Conservation (phyloP, 2,329 filamentous ascomycete genomes). For the Diplodia seriata region DNA sequence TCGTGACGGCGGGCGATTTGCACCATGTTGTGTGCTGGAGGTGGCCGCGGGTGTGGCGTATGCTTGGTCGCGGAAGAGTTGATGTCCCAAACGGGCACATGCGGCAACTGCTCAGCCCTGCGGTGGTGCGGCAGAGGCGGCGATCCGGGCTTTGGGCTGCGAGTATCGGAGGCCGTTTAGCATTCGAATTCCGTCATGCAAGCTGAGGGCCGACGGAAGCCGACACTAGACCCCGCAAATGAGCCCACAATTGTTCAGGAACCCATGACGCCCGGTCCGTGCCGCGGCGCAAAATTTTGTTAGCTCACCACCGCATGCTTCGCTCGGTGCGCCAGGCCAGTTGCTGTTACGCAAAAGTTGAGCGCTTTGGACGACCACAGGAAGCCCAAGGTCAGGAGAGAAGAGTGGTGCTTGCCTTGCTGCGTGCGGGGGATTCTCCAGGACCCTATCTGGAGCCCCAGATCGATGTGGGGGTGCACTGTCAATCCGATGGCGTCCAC, state of each 20-base stretch:
- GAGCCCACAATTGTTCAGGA: constrained; percentile 28
- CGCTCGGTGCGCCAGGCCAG: constrained; percentile 6
- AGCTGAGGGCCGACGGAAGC: constrained; percentile 18
- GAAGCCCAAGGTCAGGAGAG: constrained; percentile 26
- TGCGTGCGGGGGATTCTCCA: constrained; percentile 24
- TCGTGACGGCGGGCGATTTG: background rate
- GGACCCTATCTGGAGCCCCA: constrained; percentile 29
- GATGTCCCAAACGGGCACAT: background rate
- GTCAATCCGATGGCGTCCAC: constrained; percentile 25
- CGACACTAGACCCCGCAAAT: constrained; percentile 24
- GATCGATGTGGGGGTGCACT: constrained; percentile 28
- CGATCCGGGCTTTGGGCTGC: constrained; percentile 9
- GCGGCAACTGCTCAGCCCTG: constrained; percentile 18
- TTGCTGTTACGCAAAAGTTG: constrained; percentile 28
- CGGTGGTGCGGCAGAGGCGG: constrained; percentile 4
- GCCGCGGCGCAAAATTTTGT: constrained; percentile 27
- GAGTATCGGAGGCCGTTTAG: constrained; percentile 18
- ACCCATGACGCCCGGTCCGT: constrained; percentile 28
- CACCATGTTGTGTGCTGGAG: no score
- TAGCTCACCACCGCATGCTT: constrained; percentile 19
- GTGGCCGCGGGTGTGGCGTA: no score
- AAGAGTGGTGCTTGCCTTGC: constrained; percentile 23
- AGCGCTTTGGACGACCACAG: constrained; percentile 6
- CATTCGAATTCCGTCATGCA: constrained; percentile 7
- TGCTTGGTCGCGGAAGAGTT: background rate